Evolutionary conservation across 148 eudicot genomes (phyloP), one percentile per base, ranked within the genome.

Genomic region (Nepenthes gracilis): DNA sequence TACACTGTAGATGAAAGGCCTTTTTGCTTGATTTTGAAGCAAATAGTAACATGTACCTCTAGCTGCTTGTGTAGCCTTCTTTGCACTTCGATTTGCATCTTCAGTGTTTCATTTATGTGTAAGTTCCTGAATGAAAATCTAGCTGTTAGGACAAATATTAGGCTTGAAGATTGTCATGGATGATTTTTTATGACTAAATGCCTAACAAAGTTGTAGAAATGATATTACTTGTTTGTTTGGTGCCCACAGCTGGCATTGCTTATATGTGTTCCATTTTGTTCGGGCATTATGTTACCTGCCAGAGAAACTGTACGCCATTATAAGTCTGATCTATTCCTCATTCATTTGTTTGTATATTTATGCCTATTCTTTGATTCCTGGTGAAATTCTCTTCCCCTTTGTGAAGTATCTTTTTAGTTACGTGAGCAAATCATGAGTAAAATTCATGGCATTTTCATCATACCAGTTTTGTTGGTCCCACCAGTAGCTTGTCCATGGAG

Each of bases 81-180:
- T 70, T 90, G 95, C 63, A 90, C 97, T 74, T 87, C 95, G 57
- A 87, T 90, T 70, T 90, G 97, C 87, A 90, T 87, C 58, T 86
- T 83, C 79, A 90, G 77, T 33, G 97, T 88, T 77, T 90, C 97
- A 43, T 80, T 74, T 60, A 90, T 80, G 33, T 82, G 95, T 52
- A 87, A 56, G 71, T 80, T 90, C 77, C 97, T 84, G 85, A 54
- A 67, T 7, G 49, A 55, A 52, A 35, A 57, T 57, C 32, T 13
- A 53, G 54, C 40, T 11, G 48, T 76, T 36, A 67, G 61, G 36
- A 10, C 35, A 64, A 37, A 12, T 60, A 12, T 7, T 36, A 33
- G 7, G 52, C 12, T n/a, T 57, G 36, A 10, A 51, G 23, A 38
- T 50, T 33, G 51, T 55, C 23, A 32, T 59, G 11, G 53, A 62